These are phyloP conservation scores for Lachnellula suecica DNA, from an alignment of 2,329 filamentous ascomycete genomes.

Conservation along the genomic window DNA sequence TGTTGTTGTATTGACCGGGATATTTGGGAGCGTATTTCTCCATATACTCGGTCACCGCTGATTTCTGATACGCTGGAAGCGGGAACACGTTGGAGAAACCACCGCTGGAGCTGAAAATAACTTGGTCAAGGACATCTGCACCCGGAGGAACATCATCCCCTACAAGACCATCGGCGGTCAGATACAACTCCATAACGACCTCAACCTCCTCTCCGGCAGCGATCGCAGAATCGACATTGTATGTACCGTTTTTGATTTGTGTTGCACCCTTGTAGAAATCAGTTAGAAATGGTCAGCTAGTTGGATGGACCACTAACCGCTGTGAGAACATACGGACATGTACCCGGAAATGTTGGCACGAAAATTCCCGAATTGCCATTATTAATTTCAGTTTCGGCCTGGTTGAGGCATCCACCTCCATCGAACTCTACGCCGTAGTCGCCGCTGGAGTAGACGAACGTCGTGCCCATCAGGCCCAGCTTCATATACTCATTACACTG, in stretches of 20 bases:
- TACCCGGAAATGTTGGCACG: conserved; percentile 46
- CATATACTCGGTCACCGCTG: conserved; percentile 27
- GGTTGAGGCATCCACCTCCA: conserved; percentile 35
- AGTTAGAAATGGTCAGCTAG: no score
- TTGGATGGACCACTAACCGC: no score
- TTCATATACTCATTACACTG: conserved; percentile 59
- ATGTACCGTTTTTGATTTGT: no score
- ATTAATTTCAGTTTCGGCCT: conserved; percentile 34
- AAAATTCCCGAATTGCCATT: conserved; percentile 38
- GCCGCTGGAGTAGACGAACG: conserved; percentile 50
- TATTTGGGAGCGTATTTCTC: conserved; percentile 23
- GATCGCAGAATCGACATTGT: no score
- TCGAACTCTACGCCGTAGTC: conserved; percentile 47
- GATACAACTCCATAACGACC: no score
- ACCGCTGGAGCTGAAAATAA: conserved; percentile 69
- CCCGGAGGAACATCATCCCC: no score
- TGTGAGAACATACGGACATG: conserved; percentile 41
- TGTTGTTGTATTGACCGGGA: conserved; percentile 47
- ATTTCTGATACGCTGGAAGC: conserved; percentile 46
- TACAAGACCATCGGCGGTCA: no score
- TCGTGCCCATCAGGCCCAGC: conserved; percentile 51
- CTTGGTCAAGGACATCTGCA: no score
- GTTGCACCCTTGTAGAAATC: no score
- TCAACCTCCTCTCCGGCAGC: no score
- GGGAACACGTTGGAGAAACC: conserved; percentile 64